Base-by-base conservation (phyloP, 116 monocot species). In the Iris pallida region DNA sequence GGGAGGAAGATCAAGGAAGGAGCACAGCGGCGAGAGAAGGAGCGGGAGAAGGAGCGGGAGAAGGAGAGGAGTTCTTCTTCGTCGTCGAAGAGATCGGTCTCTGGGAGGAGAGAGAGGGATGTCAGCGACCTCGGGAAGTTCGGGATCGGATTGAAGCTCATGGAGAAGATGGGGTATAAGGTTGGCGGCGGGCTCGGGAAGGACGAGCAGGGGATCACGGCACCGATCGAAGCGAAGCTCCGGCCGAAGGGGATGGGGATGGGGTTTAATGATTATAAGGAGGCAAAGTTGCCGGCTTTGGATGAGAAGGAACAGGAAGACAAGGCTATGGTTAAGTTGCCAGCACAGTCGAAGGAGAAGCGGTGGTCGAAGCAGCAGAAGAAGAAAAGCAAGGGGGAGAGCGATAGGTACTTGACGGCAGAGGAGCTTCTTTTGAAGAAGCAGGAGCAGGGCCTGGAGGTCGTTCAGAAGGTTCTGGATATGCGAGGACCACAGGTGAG, bases 401-500 rank as follows among this genome's bases (percentile, higher is more conserved):
- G 30, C 3, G 3, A 3, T 55, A 67, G 42, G 67, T 83, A 85
- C 16, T 53, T 92, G 71, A 92, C 89, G 1, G 87, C 92, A 13
- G 89, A 92, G 56, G 92, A 96, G 71, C 71, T 89, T 64, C 76
- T 96, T 6, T 78, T 81, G 7, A 87, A 76, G 80, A 89, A 92
- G 73, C 87, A 96, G 79, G 92, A 89, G 66, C 80, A 87, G 53
- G 83, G 80, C 8, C 11, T 81, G 16, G 89, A 89, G 63, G 79
- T 83, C 65, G 72, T 89, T 5, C 86, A 89, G 71, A 96, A 89
- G 80, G 85, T 96, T 73, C 80, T 96, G 41, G 96, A 96, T 64
- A 96, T 89, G 96, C 76, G 92, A 52, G 96, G 96, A 1, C 96
- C 89, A 0, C 96, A 92, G 74, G 89, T 83, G 18, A 71, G 85